Evolutionary conservation across 345 rosid species (phyloP), one percentile per base, ranked within the genome.

Genomic region (Streptanthus diversifolius): DNA sequence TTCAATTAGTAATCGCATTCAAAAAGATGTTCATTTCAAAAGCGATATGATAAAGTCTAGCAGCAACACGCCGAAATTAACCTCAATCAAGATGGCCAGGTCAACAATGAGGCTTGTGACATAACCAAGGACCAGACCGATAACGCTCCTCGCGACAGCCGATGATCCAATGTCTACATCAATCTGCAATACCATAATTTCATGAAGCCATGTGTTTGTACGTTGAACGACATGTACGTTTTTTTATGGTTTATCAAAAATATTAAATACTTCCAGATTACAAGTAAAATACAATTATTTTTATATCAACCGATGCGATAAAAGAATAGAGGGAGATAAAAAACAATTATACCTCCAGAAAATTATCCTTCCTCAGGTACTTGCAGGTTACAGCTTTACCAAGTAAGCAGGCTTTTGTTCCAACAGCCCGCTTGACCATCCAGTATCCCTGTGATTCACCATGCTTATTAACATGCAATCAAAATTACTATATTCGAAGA

Each of bases 361-460:
- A 95, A 69, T 95, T 95, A 70, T 91, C 98, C 79, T 90, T 85
- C 77, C 99, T 90, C 77, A 90, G 80, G 79, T 95, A 90, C 52
- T 76, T 87, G 92, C 98, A 95, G 44, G 99, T 88, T 57, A 95
- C 98, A 73, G 99, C 99, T 82, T 95, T 95, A 48, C 99, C 99
- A 58, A 95, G 83, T 35, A 95, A 74, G 81, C 99, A 95, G 44
- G 96, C 99, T 83, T 95, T 95, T 52, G 97, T 85, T 76, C 98
- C 99, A 73, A 95, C 99, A 0, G 99, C 96, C 40, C 99, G 95
- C 85, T 95, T 95, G 77, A 95, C 99, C 97, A 95, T 95, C 99
- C 99, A 95, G 48, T 95, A 91, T 61, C 99, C 99, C 99, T 93
- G 82, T 44, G 67, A 52, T 41, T 37, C 47, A 68, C 55, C 73